phyloP scores from a whole-genome alignment of 2,329 filamentous ascomycete genomes.

The Pestalotiopsis sp. region DNA sequence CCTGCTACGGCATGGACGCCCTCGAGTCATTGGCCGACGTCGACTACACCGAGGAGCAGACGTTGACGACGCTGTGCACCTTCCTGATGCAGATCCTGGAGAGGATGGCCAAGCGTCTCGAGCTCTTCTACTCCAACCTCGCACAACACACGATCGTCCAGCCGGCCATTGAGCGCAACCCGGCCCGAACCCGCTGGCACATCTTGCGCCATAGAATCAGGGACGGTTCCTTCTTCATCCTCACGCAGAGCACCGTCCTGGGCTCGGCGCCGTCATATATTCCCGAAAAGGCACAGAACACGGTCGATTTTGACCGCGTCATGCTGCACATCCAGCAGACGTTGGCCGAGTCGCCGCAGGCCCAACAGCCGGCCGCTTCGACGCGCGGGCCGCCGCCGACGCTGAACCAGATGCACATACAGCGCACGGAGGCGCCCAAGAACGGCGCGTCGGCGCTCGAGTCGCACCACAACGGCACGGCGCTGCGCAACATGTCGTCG shows the following conservation, averaged over 20 bases:
- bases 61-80: constrained; percentile 36
- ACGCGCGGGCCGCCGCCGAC: constrained; percentile 23
- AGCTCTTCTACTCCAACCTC: constrained; percentile 53
- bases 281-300: constrained; percentile 29
- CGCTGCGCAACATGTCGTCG: constrained; percentile 44
- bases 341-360: constrained; percentile 21
- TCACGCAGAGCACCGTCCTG: constrained; percentile 39
- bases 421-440: constrained; percentile 30
- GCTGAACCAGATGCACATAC: constrained; percentile 44
- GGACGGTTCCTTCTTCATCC: constrained; percentile 54
- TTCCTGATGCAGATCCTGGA: constrained; percentile 55
- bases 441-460: constrained; percentile 40
- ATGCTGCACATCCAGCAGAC: constrained; percentile 43
- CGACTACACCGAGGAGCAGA: constrained; percentile 8
- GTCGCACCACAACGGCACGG: constrained; percentile 41
- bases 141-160: constrained; percentile 50
- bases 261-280: constrained; percentile 23
- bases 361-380: constrained; percentile 19
- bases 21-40: constrained; percentile 42
- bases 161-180: constrained; percentile 53
- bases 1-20: constrained; percentile 56
- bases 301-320: constrained; percentile 46
- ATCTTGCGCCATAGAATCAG: constrained; percentile 48
- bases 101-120: constrained; percentile 52
- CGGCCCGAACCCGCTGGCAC: constrained; percentile 53